A percentile compares a stretch with the other conserved stretches of the same genome.
Evolutionary conservation across 495 filamentous ascomycete genomes (phyloP).

Genomic region (Podospora anserina): DNA sequence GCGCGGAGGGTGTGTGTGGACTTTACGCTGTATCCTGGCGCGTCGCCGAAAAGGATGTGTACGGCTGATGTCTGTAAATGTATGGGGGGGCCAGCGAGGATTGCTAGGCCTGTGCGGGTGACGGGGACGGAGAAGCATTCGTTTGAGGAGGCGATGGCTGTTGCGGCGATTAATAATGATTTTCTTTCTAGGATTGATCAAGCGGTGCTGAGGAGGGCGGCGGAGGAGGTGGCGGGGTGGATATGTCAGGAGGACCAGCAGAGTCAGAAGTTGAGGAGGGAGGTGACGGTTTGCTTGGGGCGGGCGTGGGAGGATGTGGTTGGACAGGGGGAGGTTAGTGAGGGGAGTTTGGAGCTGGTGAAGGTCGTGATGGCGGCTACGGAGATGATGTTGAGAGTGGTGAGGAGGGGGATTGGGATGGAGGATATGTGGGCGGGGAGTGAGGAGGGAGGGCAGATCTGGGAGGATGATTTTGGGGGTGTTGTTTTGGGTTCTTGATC

Average conservation of each 20-base stretch:
- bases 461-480: neutral
- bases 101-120: neutral
- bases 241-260: neutral
- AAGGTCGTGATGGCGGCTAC: neutral
- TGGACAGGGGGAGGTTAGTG: neutral
- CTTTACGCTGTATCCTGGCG: neutral
- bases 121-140: neutral
- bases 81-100: neutral
- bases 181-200: neutral
- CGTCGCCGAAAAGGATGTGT: too few species aligned
- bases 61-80: neutral
- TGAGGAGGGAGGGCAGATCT: neutral
- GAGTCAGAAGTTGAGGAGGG: neutral
- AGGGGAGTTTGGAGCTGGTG: neutral
- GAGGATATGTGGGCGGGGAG: neutral
- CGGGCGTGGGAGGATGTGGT: neutral
- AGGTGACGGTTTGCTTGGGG: neutral
- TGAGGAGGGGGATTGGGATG: neutral
- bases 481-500: neutral
- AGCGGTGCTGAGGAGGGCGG: neutral
- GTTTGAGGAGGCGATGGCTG: neutral
- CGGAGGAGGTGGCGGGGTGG: neutral
- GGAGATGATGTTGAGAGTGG: neutral
- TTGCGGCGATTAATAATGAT: neutral
- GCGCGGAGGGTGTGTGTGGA: neutral